phyloP scores from a whole-genome alignment of 768 basidiomycete genomes.

The Amanita rubescens region DNA sequence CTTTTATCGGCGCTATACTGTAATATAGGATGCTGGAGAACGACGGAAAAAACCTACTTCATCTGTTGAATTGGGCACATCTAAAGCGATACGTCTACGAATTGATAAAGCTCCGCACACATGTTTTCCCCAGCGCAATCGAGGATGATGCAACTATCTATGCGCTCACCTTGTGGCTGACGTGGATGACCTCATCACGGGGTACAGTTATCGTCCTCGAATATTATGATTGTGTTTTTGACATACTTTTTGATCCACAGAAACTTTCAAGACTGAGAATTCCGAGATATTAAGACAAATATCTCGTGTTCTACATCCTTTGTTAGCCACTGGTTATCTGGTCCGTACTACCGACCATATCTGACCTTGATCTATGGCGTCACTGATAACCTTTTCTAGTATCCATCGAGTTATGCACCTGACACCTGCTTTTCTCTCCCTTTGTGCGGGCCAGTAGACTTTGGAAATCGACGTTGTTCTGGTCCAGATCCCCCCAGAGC shows the following conservation, averaged over 20 bases:
- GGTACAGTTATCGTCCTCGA: constrained; percentile 19
- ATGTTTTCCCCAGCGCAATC: not conserved
- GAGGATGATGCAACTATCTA: constrained; percentile 24
- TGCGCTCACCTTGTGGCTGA: constrained; percentile 36
- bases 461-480: constrained; percentile 17
- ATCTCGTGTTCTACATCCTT: constrained; percentile 27
- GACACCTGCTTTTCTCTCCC: constrained; percentile 38
- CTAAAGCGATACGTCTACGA: constrained; percentile 20
- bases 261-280: constrained; percentile 24
- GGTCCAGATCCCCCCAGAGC: constrained; percentile 24
- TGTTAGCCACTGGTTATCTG: constrained; percentile 34
- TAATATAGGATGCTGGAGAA: constrained; percentile 35
- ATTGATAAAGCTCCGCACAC: constrained; percentile 13
- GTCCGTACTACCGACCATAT: constrained; percentile 18
- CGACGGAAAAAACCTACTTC: constrained; percentile 38
- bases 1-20: not conserved
- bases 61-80: constrained; percentile 35
- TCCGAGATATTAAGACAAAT: constrained; percentile 18
- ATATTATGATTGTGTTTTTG: not conserved
- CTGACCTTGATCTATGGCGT: constrained; percentile 5
- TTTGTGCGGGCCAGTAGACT: constrained; percentile 21
- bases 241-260: constrained; percentile 17
- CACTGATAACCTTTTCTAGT: constrained; percentile 20
- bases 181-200: constrained; percentile 38
- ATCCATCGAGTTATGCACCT: constrained; percentile 34